phyloP scores from a whole-genome alignment of 768 basidiomycete species.

The Macrocybe gigantea region DNA sequence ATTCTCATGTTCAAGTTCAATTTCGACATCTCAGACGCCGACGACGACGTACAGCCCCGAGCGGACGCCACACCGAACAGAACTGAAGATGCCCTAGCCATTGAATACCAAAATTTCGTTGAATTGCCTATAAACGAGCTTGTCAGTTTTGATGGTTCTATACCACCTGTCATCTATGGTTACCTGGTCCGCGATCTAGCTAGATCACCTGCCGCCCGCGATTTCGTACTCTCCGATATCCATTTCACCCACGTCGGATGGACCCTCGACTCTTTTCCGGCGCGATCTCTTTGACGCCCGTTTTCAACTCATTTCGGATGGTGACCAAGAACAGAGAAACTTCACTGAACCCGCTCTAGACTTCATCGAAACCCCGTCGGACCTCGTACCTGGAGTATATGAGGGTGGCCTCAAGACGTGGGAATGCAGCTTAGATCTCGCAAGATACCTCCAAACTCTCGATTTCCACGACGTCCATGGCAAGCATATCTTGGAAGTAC shows the following conservation, averaged over 20 bases:
- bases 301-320: slow-evolving; percentile 82
- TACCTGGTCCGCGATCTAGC: slow-evolving; percentile 37
- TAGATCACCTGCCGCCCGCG: slow-evolving; percentile 58
- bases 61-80: background rate
- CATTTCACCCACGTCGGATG: slow-evolving; percentile 36
- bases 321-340: slow-evolving; percentile 21
- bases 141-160: slow-evolving; percentile 7
- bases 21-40: slow-evolving; percentile 50
- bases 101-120: slow-evolving; percentile 16
- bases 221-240: slow-evolving; percentile 78
- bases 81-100: background rate
- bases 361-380: slow-evolving; percentile 79
- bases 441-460: slow-evolving; percentile 49
- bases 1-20: slow-evolving; percentile 61
- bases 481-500: slow-evolving; percentile 67
- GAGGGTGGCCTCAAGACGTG: slow-evolving; percentile 98
- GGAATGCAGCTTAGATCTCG: slow-evolving; percentile 92
- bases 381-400: slow-evolving; percentile 87
- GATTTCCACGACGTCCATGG: slow-evolving; percentile 26
- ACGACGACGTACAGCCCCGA: slow-evolving; percentile 16
- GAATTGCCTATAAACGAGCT: slow-evolving; percentile 26
- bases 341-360: slow-evolving; percentile 32
- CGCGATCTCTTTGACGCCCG: slow-evolving; percentile 93
- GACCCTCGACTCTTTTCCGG: slow-evolving; percentile 46
- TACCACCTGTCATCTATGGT: slow-evolving; percentile 3